These are phyloP conservation scores for Geotrichum carabidarum DNA, from an alignment of 1,139 yeast genomes.

Conservation along the genomic window DNA sequence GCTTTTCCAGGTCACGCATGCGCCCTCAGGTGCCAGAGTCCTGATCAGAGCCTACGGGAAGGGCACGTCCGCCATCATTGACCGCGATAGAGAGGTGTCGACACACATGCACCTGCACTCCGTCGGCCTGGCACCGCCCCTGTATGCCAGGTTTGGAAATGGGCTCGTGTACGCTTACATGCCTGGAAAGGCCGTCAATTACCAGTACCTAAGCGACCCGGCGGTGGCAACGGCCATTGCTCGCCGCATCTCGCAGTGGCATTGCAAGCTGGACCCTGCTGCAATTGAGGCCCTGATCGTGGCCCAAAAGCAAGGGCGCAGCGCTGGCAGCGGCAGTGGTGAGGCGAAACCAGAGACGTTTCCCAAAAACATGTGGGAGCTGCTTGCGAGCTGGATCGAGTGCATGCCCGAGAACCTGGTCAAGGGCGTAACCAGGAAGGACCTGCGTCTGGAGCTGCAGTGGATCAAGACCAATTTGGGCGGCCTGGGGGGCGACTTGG, in stretches of 20 bases:
- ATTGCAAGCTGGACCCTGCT: slow-evolving; percentile 42
- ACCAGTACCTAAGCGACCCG: slow-evolving; percentile 49
- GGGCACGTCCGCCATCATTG: slow-evolving; percentile 69
- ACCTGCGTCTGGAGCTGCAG: slow-evolving; percentile 48
- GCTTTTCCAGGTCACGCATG: slow-evolving; percentile 49
- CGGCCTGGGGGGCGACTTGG: slow-evolving; percentile 45
- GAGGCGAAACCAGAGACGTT: slow-evolving; percentile 5
- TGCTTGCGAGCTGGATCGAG: slow-evolving; percentile 57
- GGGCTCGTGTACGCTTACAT: slow-evolving; percentile 71
- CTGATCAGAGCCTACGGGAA: slow-evolving; percentile 71
- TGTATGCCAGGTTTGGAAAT: slow-evolving; percentile 64
- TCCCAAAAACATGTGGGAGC: slow-evolving; percentile 50
- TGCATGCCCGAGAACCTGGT: slow-evolving; percentile 46
- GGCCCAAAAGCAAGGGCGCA: background rate
- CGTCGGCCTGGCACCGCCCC: slow-evolving; percentile 61
- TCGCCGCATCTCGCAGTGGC: slow-evolving; percentile 70
- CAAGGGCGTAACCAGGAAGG: slow-evolving; percentile 23
- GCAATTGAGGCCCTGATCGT: slow-evolving; percentile 49
- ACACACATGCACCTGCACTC: slow-evolving; percentile 62
- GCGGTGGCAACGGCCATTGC: slow-evolving; percentile 56
- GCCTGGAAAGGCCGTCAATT: slow-evolving; percentile 59
- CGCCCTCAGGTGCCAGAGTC: slow-evolving; percentile 37
- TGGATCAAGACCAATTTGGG: slow-evolving; percentile 50
- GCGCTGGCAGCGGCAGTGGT: slow-evolving; percentile 12
- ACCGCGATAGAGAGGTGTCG: slow-evolving; percentile 69